Percentiles rank a stretch among this genome's conserved stretches.
These are phyloP conservation scores for Endocalyx cinctus DNA, from an alignment of 2,329 filamentous ascomycete genomes.

Conservation along the genomic window DNA sequence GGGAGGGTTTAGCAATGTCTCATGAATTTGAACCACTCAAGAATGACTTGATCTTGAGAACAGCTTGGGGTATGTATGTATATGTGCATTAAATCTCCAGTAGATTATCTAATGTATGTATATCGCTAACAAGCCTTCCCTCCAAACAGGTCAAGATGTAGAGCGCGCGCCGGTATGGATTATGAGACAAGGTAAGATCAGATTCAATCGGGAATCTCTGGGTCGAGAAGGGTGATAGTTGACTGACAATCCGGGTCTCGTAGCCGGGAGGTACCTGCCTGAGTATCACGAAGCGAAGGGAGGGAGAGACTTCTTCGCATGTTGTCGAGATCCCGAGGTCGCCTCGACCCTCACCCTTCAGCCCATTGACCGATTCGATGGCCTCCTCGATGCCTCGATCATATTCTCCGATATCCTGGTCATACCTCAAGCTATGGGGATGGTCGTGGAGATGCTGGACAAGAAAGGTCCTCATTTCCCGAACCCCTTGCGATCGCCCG, in stretches of 20 bases:
- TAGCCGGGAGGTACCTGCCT: constrained; percentile 92
- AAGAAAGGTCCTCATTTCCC: constrained; percentile 97
- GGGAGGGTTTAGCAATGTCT: constrained; percentile 57
- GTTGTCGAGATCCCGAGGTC: constrained; percentile 88
- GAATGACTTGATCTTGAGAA: constrained; percentile 88
- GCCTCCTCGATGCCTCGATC: constrained; percentile 91
- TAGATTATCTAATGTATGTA: neutral
- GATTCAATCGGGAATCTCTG: constrained; percentile 4
- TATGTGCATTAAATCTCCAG: constrained; percentile 1
- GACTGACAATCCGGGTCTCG: no score
- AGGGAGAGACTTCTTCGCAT: constrained; percentile 90
- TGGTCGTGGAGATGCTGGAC: constrained; percentile 98
- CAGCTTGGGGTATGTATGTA: constrained; percentile 69
- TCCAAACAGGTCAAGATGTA: constrained; percentile 69
- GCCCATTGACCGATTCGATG: constrained; percentile 85
- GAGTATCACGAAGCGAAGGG: constrained; percentile 97
- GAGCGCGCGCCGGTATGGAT: constrained; percentile 97
- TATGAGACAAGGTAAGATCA: constrained; percentile 84
- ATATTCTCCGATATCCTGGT: constrained; percentile 99
- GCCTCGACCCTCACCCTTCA: constrained; percentile 92
- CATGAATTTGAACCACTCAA: constrained; percentile 76
- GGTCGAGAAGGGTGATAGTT: no score
- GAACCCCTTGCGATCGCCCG: constrained; percentile 70
- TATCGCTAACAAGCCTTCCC: constrained; percentile 13
- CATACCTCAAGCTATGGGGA: constrained; percentile 95